phyloP scores from a whole-genome alignment of 2,329 filamentous ascomycete genomes.

The Meredithiella fracta region DNA sequence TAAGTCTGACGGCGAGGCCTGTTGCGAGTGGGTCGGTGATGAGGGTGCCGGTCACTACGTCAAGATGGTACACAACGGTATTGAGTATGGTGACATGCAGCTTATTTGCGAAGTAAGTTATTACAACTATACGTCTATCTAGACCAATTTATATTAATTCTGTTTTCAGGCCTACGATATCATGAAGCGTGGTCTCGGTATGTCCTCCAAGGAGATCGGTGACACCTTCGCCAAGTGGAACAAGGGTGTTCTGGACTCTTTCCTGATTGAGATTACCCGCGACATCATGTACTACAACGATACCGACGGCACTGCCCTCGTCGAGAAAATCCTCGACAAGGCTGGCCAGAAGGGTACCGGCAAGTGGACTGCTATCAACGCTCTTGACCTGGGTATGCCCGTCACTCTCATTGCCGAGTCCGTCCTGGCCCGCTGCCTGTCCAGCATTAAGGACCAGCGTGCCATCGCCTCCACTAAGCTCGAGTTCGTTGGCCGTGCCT shows the following conservation, averaged over 20 bases:
- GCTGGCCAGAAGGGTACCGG: constrained; percentile 98
- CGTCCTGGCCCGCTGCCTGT: constrained; percentile 88
- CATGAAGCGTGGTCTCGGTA: constrained; percentile 91
- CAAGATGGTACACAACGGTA: constrained; percentile 99
- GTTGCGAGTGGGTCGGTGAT: constrained; percentile 99
- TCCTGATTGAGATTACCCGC: constrained; percentile 97
- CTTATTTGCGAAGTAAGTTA: constrained; percentile 82
- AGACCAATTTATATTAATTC: not conserved
- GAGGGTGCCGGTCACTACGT: constrained; percentile 99
- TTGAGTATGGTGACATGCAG: constrained; percentile 99
- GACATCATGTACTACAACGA: constrained; percentile 99
- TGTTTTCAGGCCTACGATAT: constrained; percentile 83
- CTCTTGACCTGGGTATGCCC: constrained; percentile 94
- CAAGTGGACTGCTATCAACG: constrained; percentile 99
- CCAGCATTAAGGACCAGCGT: constrained; percentile 88
- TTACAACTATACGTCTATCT: not conserved
- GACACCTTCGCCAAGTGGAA: constrained; percentile 95
- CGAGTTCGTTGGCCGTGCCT: constrained; percentile 52
- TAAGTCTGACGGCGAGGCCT: constrained; percentile 92
- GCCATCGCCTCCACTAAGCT: constrained; percentile 64
- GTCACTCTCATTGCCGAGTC: constrained; percentile 96
- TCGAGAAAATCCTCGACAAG: constrained; percentile 98
- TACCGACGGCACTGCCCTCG: constrained; percentile 72
- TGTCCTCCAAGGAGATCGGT: constrained; percentile 86
- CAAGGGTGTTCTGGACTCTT: constrained; percentile 94